Conservation (phyloP, 2,329 filamentous ascomycete species). For the Beauveria brongniartii region DNA sequence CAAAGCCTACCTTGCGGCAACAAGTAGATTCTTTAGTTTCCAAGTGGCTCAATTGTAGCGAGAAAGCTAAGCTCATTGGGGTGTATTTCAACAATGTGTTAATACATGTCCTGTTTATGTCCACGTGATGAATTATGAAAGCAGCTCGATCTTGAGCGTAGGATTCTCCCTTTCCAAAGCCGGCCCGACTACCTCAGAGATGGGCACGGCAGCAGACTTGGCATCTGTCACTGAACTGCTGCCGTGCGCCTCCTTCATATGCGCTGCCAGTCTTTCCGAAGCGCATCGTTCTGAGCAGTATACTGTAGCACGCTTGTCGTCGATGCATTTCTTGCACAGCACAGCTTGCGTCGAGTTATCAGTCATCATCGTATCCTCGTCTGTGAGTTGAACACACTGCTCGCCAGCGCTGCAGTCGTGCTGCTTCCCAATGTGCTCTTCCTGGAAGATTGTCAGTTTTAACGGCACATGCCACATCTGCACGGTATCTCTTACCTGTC, state of each 20-base stretch:
- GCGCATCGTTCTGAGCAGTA: constrained; percentile 38
- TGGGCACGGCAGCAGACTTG: background rate
- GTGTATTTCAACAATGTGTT: background rate
- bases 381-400: constrained; percentile 30
- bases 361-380: constrained; percentile 33
- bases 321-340: constrained; percentile 35
- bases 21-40: background rate
- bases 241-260: constrained; percentile 28
- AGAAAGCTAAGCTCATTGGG: background rate
- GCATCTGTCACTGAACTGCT: constrained; percentile 13
- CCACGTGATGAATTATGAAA: background rate
- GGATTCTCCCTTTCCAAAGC: constrained; percentile 25
- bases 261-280: constrained; percentile 30
- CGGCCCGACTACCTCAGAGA: constrained; percentile 18
- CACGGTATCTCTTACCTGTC: constrained; percentile 30
- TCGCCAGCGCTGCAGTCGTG: constrained; percentile 35
- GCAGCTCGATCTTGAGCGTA: constrained; percentile 22
- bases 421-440: constrained; percentile 27
- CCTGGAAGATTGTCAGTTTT: constrained; percentile 20
- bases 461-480: too few species aligned
- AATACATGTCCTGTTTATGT: background rate
- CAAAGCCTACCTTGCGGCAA: background rate
- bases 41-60: background rate
- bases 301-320: constrained; percentile 26
- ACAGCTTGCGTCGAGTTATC: constrained; percentile 23